These are phyloP conservation scores for Apiotrichum brassicae DNA, from an alignment of 1,284 basidiomycete species.

Conservation along the genomic window DNA sequence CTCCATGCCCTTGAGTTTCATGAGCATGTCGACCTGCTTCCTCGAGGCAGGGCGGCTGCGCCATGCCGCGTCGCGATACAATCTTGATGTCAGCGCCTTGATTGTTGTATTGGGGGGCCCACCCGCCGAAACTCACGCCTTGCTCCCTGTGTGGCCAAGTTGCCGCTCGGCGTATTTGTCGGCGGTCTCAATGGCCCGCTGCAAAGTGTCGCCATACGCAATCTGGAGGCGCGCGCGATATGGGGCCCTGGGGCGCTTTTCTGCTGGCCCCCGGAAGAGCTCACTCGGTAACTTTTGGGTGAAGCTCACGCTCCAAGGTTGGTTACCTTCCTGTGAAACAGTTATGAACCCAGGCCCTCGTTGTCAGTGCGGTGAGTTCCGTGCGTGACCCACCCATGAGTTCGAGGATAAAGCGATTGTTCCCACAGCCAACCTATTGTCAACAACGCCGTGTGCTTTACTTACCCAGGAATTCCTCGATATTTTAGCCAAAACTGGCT, in stretches of 20 bases:
- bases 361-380: neutral
- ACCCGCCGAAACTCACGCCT: constrained; percentile 19
- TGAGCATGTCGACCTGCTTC: constrained; percentile 59
- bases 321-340: neutral
- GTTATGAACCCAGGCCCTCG: neutral
- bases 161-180: constrained; percentile 30
- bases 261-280: too few relatives aligned
- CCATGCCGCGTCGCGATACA: constrained; percentile 67
- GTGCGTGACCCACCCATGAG: constrained; percentile 52
- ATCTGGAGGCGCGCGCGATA: constrained; percentile 16
- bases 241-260: neutral
- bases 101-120: neutral
- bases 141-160: constrained; percentile 18
- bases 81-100: constrained; percentile 46
- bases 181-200: constrained; percentile 47
- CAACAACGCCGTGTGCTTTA: too few relatives aligned
- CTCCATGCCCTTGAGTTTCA: constrained; percentile 50
- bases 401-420: constrained; percentile 67
- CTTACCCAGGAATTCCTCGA: constrained; percentile 50
- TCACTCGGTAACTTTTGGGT: constrained; percentile 20
- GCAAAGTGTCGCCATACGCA: constrained; percentile 27
- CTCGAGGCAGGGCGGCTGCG: constrained; percentile 60
- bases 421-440: constrained; percentile 50
- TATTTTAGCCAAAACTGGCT: constrained; percentile 47
- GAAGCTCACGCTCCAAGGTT: constrained; percentile 21